phyloP scores from a whole-genome alignment of 805 yeast species.

The Cyberlindnera bimundalis region DNA sequence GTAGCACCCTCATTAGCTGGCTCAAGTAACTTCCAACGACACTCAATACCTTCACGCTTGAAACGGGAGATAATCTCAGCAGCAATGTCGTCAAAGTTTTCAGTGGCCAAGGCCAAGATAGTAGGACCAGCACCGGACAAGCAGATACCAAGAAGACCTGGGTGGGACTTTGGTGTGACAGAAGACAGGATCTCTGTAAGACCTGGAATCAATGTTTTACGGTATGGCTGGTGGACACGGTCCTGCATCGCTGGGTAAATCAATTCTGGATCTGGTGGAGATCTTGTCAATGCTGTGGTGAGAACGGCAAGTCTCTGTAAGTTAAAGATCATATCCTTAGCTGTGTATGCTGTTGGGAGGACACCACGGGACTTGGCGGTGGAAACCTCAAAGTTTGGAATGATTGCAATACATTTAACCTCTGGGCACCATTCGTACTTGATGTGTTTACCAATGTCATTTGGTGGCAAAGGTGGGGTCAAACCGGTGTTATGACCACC shows the following conservation, averaged over 20 bases:
- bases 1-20: constrained; percentile 87
- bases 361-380: constrained; percentile 92
- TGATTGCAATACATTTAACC: constrained; percentile 84
- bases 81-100: constrained; percentile 82
- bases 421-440: constrained; percentile 78
- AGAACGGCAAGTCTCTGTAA: constrained; percentile 89
- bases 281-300: constrained; percentile 86
- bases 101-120: constrained; percentile 88
- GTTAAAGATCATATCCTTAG: constrained; percentile 85
- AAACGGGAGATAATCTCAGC: constrained; percentile 68
- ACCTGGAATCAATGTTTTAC: constrained; percentile 90
- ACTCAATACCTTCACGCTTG: constrained; percentile 58
- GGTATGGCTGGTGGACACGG: constrained; percentile 94
- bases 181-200: constrained; percentile 72
- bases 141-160: constrained; percentile 90
- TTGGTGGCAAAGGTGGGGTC: constrained; percentile 80
- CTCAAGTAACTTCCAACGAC: constrained; percentile 80
- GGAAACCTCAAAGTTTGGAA: constrained; percentile 91
- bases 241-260: constrained; percentile 97
- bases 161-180: constrained; percentile 77
- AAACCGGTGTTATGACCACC: constrained; percentile 68
- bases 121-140: constrained; percentile 99
- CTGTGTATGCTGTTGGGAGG: constrained; percentile 73
- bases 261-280: constrained; percentile 75
- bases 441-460: constrained; percentile 83